Base-by-base conservation (phyloP, 371 early-diverging fungal genomes). In the Mucor irregularis region DNA sequence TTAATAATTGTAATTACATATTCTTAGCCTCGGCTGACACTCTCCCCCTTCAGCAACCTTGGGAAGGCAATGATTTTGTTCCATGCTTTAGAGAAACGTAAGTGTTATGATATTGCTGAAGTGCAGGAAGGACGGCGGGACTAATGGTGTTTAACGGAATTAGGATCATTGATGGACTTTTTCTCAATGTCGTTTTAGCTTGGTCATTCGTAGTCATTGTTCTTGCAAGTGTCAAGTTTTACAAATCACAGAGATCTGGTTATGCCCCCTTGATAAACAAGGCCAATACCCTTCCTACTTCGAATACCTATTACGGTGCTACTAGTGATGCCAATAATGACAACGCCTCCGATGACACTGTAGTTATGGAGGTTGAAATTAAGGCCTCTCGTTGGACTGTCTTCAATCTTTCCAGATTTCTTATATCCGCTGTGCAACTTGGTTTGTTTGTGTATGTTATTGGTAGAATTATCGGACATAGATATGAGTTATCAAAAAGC, bases 71-170 rank as follows among this genome's bases (percentile, higher is more conserved):
- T 33, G 51, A 56, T 47, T 62, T 62, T 46, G 28, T 47, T 38
- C 62, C 62, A 17, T 62, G 62, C 30, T 56, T 52, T 40, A 51
- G 62, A 44, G 62, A 56, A 51, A 46, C 26, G 62, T 62, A 52
- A 39, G 33, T 30, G 28, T 3, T 4, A 39, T 39, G 3, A 2
- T n/a, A n/a, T n/a, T n/a, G n/a, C n/a, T 26, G 21, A 29, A 49
- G 19, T 19, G 16, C 5, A 39, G 14, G 28, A 19, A 24, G 30
- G 42, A 42, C 7, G 0, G 38, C 6, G 14, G 13, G 13, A 24
- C 5, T 33, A 5, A 5, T 33, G 37, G 31, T n/a, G n/a, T 4
- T 11, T 22, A 13, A 30, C 13, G 2, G 7, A 25, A 21, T 51
- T 39, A 30, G 39, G n/a, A 39, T 13, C 17, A 39, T 29, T 48